phyloP scores from a whole-genome alignment of 495 filamentous ascomycete genomes.

The Aspergillus kassunensis region DNA sequence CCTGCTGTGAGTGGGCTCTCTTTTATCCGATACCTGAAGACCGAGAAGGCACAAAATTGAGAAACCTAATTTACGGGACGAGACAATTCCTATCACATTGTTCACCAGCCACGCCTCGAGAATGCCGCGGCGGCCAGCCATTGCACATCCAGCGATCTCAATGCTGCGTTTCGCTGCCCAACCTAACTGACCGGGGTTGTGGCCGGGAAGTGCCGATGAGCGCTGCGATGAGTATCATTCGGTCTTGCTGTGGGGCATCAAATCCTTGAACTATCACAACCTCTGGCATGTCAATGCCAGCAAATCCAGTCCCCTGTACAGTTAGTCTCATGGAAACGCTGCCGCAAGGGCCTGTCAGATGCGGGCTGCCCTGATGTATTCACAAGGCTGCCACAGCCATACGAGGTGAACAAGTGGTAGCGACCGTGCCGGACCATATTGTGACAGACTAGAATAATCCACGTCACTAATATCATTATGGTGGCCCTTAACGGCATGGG shows the following conservation, averaged over 20 bases:
- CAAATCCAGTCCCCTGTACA: slow-evolving; percentile 17
- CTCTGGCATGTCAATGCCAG: slow-evolving; percentile 17
- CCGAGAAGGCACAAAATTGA: slow-evolving; percentile 8
- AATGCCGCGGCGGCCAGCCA: slow-evolving; percentile 1
- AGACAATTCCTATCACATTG: slow-evolving; percentile 5
- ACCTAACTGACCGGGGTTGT: slow-evolving; percentile 20
- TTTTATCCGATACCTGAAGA: background rate
- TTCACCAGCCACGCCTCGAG: background rate
- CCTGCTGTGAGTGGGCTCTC: background rate
- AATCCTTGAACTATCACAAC: slow-evolving; percentile 20
- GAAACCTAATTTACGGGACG: slow-evolving; percentile 9
- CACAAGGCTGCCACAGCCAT: slow-evolving; percentile 23
- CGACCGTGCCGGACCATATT: slow-evolving; percentile 23
- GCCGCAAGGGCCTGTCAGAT: slow-evolving; percentile 10
- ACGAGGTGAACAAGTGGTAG: slow-evolving; percentile 20
- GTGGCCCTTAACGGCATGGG: slow-evolving; percentile 17
- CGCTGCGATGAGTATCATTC: slow-evolving; percentile 13
- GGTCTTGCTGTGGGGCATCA: slow-evolving; percentile 19
- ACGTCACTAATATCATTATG: slow-evolving; percentile 25
- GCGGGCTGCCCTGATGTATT: slow-evolving; percentile 17
- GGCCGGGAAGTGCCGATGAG: slow-evolving; percentile 19
- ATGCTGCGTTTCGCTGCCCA: slow-evolving; percentile 25
- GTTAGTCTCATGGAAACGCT: slow-evolving; percentile 1
- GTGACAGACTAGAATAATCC: slow-evolving; percentile 23
- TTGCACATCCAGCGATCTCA: slow-evolving; percentile 5